phyloP scores from a whole-genome alignment of 352 stramenopile species.

The Hyaloperonospora brassicae region DNA sequence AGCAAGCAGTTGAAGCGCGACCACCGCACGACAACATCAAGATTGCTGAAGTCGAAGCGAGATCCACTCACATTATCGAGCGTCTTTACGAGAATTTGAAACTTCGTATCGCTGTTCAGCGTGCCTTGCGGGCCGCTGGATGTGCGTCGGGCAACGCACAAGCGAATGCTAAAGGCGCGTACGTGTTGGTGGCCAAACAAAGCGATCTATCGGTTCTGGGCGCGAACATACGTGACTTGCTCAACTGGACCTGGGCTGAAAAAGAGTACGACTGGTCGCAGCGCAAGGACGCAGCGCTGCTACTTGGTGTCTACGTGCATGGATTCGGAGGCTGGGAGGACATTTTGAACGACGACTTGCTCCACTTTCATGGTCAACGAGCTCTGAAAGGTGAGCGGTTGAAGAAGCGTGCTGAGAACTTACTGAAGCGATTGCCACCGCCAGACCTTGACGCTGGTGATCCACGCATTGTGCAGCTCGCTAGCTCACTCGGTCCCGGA shows the following conservation, averaged over 20 bases:
- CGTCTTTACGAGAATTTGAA: conserved; percentile 83
- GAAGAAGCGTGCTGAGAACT: conserved; percentile 78
- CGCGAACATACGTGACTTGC: conserved; percentile 50
- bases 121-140: conserved; percentile 42
- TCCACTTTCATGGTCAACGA: conserved; percentile 73
- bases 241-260: conserved; percentile 67
- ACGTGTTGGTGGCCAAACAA: conserved; percentile 66
- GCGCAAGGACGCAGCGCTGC: conserved; percentile 68
- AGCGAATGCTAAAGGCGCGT: conserved; percentile 47
- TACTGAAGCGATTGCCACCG: conserved; percentile 64
- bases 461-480: conserved; percentile 51
- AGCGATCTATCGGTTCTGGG: conserved; percentile 57
- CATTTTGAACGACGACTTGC: conserved; percentile 73
- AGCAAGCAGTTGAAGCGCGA: conserved; percentile 39
- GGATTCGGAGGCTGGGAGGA: conserved; percentile 83
- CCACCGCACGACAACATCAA: conserved; percentile 67
- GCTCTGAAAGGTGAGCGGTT: conserved; percentile 75
- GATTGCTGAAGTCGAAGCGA: conserved; percentile 68
- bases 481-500: conserved; percentile 30
- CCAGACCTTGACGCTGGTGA: conserved; percentile 49
- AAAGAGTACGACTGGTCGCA: conserved; percentile 77
- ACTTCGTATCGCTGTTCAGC: conserved; percentile 73
- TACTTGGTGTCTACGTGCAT: conserved; percentile 79
- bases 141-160: conserved; percentile 35
- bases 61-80: conserved; percentile 66